Percentiles rank a stretch among this genome's conserved stretches.
phyloP scores from a whole-genome alignment of 805 yeast species.

The Candida taoyuanica region DNA sequence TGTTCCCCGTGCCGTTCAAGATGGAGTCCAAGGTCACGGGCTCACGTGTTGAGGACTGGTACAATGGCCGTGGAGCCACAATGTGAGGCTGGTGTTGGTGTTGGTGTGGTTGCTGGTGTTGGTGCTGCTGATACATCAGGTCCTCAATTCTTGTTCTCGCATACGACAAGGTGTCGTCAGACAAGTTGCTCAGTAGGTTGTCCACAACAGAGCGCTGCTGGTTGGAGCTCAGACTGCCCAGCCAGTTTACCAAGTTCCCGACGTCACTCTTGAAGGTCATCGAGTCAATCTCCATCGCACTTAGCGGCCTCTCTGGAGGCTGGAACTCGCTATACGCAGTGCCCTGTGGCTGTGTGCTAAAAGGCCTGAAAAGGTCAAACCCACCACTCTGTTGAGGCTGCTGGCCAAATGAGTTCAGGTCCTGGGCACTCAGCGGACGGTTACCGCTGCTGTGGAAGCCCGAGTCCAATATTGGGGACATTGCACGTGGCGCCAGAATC shows the following conservation, averaged over 20 bases:
- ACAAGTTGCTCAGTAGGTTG: constrained; percentile 44
- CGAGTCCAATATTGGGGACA: constrained; percentile 25
- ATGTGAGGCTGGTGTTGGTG: constrained; percentile 15
- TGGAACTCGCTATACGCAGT: neutral
- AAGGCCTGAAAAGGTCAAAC: constrained; percentile 19
- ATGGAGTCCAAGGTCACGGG: constrained; percentile 37
- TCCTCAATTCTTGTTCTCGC: constrained; percentile 44
- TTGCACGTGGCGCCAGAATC: constrained; percentile 13
- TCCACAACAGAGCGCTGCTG: constrained; percentile 52
- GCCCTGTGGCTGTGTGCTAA: constrained; percentile 15
- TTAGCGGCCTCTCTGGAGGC: constrained; percentile 27
- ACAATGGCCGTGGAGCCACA: constrained; percentile 23
- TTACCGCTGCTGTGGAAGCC: constrained; percentile 12
- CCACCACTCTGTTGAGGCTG: neutral
- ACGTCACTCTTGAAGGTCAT: constrained; percentile 46
- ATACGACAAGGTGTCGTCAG: constrained; percentile 47
- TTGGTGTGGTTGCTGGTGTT: constrained; percentile 14
- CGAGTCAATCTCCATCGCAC: constrained; percentile 29
- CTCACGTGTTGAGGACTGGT: constrained; percentile 26
- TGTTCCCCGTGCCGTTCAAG: constrained; percentile 22
- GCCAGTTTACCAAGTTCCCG: constrained; percentile 46
- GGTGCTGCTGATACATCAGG: constrained; percentile 5
- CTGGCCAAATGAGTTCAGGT: constrained; percentile 10
- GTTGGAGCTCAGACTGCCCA: constrained; percentile 43
- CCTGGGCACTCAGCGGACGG: constrained; percentile 28